These are phyloP conservation scores for Brasilioporus rufonigricans DNA, from an alignment of 768 basidiomycete genomes.

Conservation along the genomic window DNA sequence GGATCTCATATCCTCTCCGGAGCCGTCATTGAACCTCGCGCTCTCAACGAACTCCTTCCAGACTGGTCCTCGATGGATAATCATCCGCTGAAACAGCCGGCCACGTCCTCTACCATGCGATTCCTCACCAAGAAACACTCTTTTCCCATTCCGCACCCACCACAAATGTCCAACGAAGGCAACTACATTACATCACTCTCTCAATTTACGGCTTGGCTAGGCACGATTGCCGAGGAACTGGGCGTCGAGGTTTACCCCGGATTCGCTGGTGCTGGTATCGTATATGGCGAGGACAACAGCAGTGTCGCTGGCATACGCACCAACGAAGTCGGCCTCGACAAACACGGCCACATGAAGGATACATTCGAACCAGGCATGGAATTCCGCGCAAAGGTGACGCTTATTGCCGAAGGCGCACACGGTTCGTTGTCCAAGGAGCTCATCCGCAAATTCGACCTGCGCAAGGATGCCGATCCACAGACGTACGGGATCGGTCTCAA, in stretches of 20 bases:
- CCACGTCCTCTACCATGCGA: conserved; percentile 79
- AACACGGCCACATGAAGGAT: conserved; percentile 71
- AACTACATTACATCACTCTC: conserved; percentile 64
- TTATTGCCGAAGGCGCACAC: conserved; percentile 94
- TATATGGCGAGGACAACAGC: conserved; percentile 56
- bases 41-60: conserved; percentile 87
- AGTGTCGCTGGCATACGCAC: conserved; percentile 70
- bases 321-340: conserved; percentile 92
- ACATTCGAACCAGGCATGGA: conserved; percentile 96
- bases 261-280: conserved; percentile 85
- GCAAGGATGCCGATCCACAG: conserved; percentile 71
- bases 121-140: conserved; percentile 69
- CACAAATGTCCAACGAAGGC: conserved; percentile 82
- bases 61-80: conserved; percentile 66
- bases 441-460: conserved; percentile 69
- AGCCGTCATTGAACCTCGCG: conserved; percentile 90
- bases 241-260: conserved; percentile 98
- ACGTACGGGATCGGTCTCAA: conserved; percentile 96
- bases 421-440: conserved; percentile 85
- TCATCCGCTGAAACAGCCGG: conserved; percentile 81
- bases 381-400: conserved; percentile 87
- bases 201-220: conserved; percentile 79
- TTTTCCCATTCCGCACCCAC: conserved; percentile 90
- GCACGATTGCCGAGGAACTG: not conserved
- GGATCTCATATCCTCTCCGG: conserved; percentile 95